Base-by-base conservation (phyloP, 257 asterid species). In the Agastache rugosa region DNA sequence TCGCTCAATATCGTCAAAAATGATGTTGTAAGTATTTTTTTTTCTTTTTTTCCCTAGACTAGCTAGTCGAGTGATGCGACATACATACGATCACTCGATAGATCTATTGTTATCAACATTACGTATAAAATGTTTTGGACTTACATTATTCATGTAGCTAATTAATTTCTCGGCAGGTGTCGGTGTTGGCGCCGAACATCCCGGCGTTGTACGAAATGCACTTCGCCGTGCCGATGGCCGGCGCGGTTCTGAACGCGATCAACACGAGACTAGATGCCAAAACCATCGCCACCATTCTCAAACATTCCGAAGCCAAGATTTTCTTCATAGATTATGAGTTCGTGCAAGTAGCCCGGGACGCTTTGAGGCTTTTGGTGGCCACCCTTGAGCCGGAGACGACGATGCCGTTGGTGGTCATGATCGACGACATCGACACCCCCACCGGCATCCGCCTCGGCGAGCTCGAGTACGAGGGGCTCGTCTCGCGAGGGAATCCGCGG, bases 151-250 rank as follows among this genome's bases (percentile, higher is more conserved):
- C n/a, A n/a, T n/a, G n/a, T n/a, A n/a, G n/a, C n/a, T n/a, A n/a
- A n/a, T 37, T 39, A 39, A 39, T 39, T 8, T 39, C 44, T 39
- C 12, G 5, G 16, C 23, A 92, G 98, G 98, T 90, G 2, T 93
- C 97, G 0, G 97, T 93, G 5, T 65, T 93, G 89, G 97, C 98
- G 1, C 97, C 96, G 0, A 93, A 93, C n/a, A 76, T 91, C 56
- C 97, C 97, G 41, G 97, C 98, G 0, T 55, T 83, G 80, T 88
- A 91, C 54, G 98, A 93, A 39, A 88, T 93, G 97, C 97, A 91
- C 79, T 91, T 91, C 55, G 96, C 96, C 1, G 98, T 93, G 67
- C 97, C 97, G 0, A 91, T 93, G 98, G 96, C 98, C 0, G 97
- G 98, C n/a, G 98, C 93, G 0, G 94, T 93, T 5, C 85, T 93